A percentile compares a stretch with the other conserved stretches of the same genome.
Evolutionary conservation across 257 asterid species (phyloP).

Genomic region (Nicotiana tabacum): DNA sequence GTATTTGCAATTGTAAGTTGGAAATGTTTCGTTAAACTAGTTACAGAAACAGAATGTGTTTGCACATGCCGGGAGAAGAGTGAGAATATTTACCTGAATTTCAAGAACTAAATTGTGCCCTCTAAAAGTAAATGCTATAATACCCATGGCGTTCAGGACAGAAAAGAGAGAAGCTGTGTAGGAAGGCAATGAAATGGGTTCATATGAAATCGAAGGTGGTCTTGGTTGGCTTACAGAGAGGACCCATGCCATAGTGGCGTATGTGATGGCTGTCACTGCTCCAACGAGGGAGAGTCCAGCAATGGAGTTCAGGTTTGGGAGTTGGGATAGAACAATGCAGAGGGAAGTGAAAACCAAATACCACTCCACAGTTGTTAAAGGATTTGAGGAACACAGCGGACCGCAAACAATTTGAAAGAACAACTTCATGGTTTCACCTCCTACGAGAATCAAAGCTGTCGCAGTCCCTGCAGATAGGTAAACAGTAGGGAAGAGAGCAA

Average conservation of each 20-base stretch:
- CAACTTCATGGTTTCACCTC: constrained; percentile 98
- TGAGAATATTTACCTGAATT: constrained; percentile 59
- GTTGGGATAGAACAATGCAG: constrained; percentile 90
- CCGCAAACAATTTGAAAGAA: constrained; percentile 96
- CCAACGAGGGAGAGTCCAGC: constrained; percentile 97
- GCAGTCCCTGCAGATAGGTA: constrained; percentile 98
- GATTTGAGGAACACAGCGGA: constrained; percentile 80
- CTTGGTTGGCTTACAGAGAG: constrained; percentile 86
- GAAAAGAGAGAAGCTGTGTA: constrained; percentile 56
- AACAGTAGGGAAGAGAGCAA: constrained; percentile 94
- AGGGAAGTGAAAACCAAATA: constrained; percentile 92
- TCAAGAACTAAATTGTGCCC: constrained; percentile 94
- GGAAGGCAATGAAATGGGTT: constrained; percentile 67
- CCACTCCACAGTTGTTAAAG: constrained; percentile 97
- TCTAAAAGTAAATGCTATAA: constrained; percentile 84
- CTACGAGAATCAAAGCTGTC: constrained; percentile 86
- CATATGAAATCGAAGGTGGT: constrained; percentile 69
- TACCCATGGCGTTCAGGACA: constrained; percentile 85
- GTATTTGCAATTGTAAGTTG: background rate
- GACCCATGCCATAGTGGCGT: constrained; percentile 96
- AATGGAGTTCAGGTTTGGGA: constrained; percentile 94
- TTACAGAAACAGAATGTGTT: background rate
- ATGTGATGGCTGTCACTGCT: constrained; percentile 87
- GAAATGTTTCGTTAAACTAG: background rate
- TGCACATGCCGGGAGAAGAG: background rate